Evolutionary conservation across 495 filamentous ascomycete genomes (phyloP), one percentile per base, ranked within the genome.

Genomic region (Penicillium nucicola): DNA sequence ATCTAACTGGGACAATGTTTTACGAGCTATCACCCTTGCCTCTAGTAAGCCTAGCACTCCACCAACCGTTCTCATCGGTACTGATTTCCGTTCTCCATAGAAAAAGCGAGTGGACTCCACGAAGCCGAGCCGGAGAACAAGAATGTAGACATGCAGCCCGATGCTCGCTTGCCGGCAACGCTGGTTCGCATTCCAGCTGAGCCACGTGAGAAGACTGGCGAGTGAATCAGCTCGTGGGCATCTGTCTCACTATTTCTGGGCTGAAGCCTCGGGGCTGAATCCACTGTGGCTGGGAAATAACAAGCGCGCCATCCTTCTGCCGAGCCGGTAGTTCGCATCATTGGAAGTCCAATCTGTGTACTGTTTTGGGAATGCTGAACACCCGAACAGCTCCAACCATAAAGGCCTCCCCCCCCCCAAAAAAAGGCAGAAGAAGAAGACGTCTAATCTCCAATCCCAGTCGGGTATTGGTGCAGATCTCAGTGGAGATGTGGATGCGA

Each of bases 1-100:
- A 53, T 81, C 88, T 39, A 98, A 98, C 68, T 98, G 93, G 93
- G 87, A 96, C 60, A 95, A 91, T 65, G 92, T 98, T 44, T 77
- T 98, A 15, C 80, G 87, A 42, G 91, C 91, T 32, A 97, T 98
- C 59, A 88, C 87, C 62, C 95, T 98, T 84, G 92, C 95, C 49
- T 95, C 90, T 44, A 82, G 93, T 98, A 83, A 65, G 87, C 68
- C 23, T 13, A 31, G 46, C 37, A 28, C 37, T 18, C 55, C 55
- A 56, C 54, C 47, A 52, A 40, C 19, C 6, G 34, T 45, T 17
- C 8, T 18, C 25, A 28, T 28, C 25, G 2, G 9, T 32, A 43
- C 32, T 37, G 42, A 47, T 34, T 22, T 50, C 13, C 10, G 8
- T 30, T 19, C 7, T 50, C 11, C 40, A 43, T 49, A 66, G 64